Percentiles rank a stretch among this genome's conserved stretches.
phyloP scores from a whole-genome alignment of 176 grass and related monocot species.

The Chrysopogon serrulatus region DNA sequence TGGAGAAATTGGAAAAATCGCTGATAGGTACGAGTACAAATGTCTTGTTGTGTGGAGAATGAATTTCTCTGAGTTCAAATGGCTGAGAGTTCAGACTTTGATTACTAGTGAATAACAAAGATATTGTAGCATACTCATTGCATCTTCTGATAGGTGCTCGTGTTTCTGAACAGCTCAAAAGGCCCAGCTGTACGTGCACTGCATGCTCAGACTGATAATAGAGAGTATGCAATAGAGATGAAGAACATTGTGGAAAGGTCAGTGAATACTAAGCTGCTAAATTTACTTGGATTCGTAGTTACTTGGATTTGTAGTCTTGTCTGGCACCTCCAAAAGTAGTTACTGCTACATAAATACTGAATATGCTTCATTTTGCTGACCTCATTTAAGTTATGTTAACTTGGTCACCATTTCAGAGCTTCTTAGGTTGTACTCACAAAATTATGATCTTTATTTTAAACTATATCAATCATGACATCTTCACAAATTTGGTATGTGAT shows the following conservation, averaged over 20 bases:
- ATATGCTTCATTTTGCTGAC: not conserved
- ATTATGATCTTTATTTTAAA: constrained; percentile 8
- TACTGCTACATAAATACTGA: not conserved
- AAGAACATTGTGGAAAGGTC: constrained; percentile 92
- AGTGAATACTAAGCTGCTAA: not conserved
- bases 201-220: constrained; percentile 97
- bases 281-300: not conserved
- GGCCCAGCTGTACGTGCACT: constrained; percentile 91
- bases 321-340: not conserved
- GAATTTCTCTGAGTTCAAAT: not conserved
- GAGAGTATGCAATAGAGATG: constrained; percentile 93
- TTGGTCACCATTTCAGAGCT: not conserved
- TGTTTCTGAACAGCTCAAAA: constrained; percentile 92
- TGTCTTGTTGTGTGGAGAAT: constrained; percentile 10
- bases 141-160: constrained; percentile 66
- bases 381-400: not conserved
- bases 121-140: constrained; percentile 12
- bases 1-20: constrained; percentile 98
- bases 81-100: not conserved
- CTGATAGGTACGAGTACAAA: constrained; percentile 68
- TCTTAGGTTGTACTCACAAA: constrained; percentile 1
- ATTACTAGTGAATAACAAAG: not conserved
- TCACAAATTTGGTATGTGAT: constrained; percentile 4
- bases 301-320: not conserved
- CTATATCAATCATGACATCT: not conserved